Conservation (phyloP, 345 rosid species). For the Lepidium africanum region DNA sequence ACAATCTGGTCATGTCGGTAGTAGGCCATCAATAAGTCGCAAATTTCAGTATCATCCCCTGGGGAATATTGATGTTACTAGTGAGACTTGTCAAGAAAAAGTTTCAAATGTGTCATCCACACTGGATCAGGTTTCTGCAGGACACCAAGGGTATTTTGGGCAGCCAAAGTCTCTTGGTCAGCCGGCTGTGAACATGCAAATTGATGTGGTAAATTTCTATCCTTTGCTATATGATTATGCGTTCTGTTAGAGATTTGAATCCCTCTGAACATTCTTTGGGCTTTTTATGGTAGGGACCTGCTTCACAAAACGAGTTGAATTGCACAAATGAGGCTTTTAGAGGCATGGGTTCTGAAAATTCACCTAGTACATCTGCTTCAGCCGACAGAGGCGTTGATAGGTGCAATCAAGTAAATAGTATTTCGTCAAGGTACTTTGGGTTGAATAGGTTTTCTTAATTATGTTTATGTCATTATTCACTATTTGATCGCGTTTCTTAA, state of each 20-base stretch:
- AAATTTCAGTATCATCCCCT: constrained; percentile 90
- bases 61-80: constrained; percentile 62
- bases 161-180: constrained; percentile 39
- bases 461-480: background rate
- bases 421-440: background rate
- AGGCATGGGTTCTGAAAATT: constrained; percentile 34
- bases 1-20: constrained; percentile 34
- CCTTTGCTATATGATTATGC: background rate
- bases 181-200: constrained; percentile 30
- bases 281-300: constrained; percentile 29
- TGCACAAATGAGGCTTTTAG: constrained; percentile 31
- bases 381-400: constrained; percentile 34
- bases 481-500: background rate
- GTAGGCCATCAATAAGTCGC: constrained; percentile 42
- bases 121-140: constrained; percentile 3
- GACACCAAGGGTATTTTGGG: constrained; percentile 48
- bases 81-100: constrained; percentile 36
- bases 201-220: constrained; percentile 47
- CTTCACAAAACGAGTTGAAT: constrained; percentile 37
- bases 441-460: background rate
- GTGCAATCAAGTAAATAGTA: too few relatives aligned
- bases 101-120: constrained; percentile 20
- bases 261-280: constrained; percentile 4
- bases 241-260: background rate
- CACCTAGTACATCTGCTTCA: constrained; percentile 35